phyloP scores from a whole-genome alignment of 2,329 filamentous ascomycete species.

The Endocalyx cinctus region DNA sequence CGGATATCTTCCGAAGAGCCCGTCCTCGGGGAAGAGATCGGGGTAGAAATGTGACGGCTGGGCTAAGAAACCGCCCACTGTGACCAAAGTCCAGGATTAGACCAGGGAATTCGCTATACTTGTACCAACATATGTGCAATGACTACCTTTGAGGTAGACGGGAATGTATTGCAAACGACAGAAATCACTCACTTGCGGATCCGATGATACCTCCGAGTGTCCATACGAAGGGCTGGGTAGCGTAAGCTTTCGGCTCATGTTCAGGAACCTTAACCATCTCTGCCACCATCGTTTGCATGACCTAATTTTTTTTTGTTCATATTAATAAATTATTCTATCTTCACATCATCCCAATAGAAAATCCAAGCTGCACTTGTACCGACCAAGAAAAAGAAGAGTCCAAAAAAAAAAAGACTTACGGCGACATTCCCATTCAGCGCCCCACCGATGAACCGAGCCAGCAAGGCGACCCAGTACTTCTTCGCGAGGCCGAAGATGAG shows the following conservation, averaged over 20 bases:
- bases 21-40: constrained; percentile 31
- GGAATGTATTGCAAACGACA: too few species aligned
- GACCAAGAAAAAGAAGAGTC: neutral
- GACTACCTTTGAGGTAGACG: too few species aligned
- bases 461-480: constrained; percentile 37
- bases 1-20: constrained; percentile 56
- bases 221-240: constrained; percentile 34
- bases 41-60: constrained; percentile 32
- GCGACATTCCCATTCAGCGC: constrained; percentile 36
- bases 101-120: too few species aligned
- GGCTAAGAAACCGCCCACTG: constrained; percentile 33
- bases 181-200: too few species aligned
- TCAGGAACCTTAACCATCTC: constrained; percentile 38
- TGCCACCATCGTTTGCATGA: constrained; percentile 38
- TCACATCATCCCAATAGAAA: too few species aligned
- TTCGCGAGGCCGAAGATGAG: constrained; percentile 37
- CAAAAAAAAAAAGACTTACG: constrained; percentile 16
- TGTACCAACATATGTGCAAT: too few species aligned
- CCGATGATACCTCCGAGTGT: constrained; percentile 32
- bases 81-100: too few species aligned
- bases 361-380: too few species aligned
- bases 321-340: constrained; percentile 4
- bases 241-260: constrained; percentile 30
- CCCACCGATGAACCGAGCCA: constrained; percentile 36
- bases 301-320: constrained; percentile 16